A percentile compares a stretch with the other conserved stretches of the same genome.
Conservation (phyloP, 352 stramenopile genomes). For the Phytophthora sansomeana region DNA sequence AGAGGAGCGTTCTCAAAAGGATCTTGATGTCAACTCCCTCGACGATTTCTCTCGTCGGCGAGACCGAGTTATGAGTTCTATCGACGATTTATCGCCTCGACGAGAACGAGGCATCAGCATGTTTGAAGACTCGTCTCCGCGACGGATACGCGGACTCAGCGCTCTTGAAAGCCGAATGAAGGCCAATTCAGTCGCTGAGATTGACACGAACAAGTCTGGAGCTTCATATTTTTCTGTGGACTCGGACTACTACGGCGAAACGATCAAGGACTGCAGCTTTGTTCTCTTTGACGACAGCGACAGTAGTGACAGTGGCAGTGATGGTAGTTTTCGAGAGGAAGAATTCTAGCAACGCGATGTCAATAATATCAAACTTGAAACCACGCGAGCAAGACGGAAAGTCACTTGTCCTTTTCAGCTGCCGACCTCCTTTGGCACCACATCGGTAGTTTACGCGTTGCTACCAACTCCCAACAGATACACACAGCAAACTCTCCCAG, state of each 20-base stretch:
- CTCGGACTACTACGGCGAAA: constrained; percentile 38
- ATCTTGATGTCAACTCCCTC: constrained; percentile 11
- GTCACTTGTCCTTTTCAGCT: constrained; percentile 1
- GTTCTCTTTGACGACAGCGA: constrained; percentile 25
- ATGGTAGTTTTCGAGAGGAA: constrained; percentile 30
- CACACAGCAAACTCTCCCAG: background rate
- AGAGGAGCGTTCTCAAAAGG: background rate
- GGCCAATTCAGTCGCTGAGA: constrained; percentile 7
- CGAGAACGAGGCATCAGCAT: constrained; percentile 23
- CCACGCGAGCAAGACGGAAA: background rate
- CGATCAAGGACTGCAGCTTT: constrained; percentile 34
- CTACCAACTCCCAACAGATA: background rate
- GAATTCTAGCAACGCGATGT: constrained; percentile 30
- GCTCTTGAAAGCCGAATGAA: constrained; percentile 26
- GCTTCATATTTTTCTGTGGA: constrained; percentile 35
- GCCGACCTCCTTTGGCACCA: constrained; percentile 1
- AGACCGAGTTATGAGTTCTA: constrained; percentile 11
- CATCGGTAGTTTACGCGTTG: constrained; percentile 40
- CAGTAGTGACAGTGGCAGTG: constrained; percentile 23
- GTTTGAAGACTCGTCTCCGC: constrained; percentile 31
- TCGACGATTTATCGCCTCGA: constrained; percentile 12
- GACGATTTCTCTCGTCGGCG: constrained; percentile 34
- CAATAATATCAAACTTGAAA: constrained; percentile 5
- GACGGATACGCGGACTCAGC: constrained; percentile 32
- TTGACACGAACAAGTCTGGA: constrained; percentile 25